Conservation (phyloP, 768 basidiomycete genomes). For the Plicaturopsis crispa region DNA sequence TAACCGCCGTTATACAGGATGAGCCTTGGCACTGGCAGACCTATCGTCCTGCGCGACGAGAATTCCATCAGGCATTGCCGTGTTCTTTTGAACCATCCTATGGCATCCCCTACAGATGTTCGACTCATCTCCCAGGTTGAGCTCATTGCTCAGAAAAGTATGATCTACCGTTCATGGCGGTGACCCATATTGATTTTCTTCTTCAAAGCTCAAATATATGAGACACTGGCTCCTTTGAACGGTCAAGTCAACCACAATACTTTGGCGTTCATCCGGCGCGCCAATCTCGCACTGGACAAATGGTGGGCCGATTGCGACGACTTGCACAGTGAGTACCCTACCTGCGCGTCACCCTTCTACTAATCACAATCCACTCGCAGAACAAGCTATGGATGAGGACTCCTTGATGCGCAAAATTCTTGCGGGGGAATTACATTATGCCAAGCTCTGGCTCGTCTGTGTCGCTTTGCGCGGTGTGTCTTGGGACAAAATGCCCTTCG, state of each 20-base stretch:
- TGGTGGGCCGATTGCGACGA: constrained; percentile 91
- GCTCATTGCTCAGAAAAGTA: constrained; percentile 87
- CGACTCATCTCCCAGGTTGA: constrained; percentile 84
- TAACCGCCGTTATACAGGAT: constrained; percentile 60
- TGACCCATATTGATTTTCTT: no score
- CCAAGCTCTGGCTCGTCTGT: constrained; percentile 92
- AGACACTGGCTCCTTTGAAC: constrained; percentile 78
- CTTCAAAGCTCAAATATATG: constrained; percentile 82
- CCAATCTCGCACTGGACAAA: constrained; percentile 78
- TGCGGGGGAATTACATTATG: constrained; percentile 83
- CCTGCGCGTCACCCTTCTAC: constrained; percentile 1
- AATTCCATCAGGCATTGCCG: constrained; percentile 81
- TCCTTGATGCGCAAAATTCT: constrained; percentile 82
- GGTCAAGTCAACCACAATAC: constrained; percentile 84
- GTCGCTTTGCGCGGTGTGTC: constrained; percentile 85
- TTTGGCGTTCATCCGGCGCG: constrained; percentile 79
- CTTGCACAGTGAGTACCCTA: constrained; percentile 54
- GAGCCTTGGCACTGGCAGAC: constrained; percentile 88
- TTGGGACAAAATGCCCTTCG: constrained; percentile 96
- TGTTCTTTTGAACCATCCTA: constrained; percentile 71
- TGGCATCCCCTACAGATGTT: constrained; percentile 87
- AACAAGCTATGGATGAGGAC: constrained; percentile 77
- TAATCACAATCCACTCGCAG: constrained; percentile 26
- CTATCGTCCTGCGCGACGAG: constrained; percentile 86
- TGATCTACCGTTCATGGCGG: constrained; percentile 20